Evolutionary conservation across 306 rosid species (phyloP).

Genomic region (Myrica gale): DNA sequence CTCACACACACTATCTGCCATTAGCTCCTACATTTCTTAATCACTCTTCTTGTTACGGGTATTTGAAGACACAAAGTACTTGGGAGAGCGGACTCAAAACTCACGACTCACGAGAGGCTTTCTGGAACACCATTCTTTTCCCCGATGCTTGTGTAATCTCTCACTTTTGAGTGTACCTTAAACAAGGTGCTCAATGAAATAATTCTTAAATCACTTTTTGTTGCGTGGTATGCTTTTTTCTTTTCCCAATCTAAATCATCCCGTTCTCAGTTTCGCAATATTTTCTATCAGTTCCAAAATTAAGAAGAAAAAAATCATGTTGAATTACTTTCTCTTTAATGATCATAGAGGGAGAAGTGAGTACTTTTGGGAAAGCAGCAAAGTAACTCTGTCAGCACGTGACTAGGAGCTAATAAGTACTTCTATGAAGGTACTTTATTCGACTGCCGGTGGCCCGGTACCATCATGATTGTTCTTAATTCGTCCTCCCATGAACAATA

Average conservation of each 20-base stretch:
- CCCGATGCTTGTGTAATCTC: background rate
- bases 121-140: background rate
- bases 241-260: background rate
- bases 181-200: background rate
- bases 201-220: background rate
- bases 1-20: background rate
- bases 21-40: background rate
- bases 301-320: too few relatives aligned
- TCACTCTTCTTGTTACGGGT: background rate
- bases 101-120: background rate
- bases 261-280: background rate
- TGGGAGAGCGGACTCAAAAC: too few relatives aligned
- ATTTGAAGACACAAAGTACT: background rate
- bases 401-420: slow-evolving; percentile 37
- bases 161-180: background rate
- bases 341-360: background rate
- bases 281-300: too few relatives aligned
- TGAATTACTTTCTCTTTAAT: background rate
- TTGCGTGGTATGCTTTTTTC: background rate
- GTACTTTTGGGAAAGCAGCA: slow-evolving; percentile 23
- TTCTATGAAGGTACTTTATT: slow-evolving; percentile 18
- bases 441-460: slow-evolving; percentile 1
- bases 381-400: slow-evolving; percentile 39
- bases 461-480: slow-evolving; percentile 21
- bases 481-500: slow-evolving; percentile 16